phyloP scores from a whole-genome alignment of 148 eudicot species.

The Diospyros lotus region DNA sequence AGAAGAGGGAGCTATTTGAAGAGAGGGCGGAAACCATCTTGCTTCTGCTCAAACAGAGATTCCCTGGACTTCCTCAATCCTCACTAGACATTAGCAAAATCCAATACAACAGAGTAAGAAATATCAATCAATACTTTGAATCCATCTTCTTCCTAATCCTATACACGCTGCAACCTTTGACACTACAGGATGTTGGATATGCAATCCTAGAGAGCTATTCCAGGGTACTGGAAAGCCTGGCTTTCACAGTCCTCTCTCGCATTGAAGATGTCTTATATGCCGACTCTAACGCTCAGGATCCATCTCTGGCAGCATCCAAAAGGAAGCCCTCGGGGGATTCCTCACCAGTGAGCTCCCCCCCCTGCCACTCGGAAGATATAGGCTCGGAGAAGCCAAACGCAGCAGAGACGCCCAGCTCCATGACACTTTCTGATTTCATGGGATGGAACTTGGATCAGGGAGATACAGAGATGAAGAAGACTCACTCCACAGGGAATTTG shows the following conservation, averaged over 20 bases:
- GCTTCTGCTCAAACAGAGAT: slow-evolving; percentile 53
- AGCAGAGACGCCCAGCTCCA: slow-evolving; percentile 25
- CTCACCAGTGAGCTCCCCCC: slow-evolving; percentile 11
- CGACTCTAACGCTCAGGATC: slow-evolving; percentile 31
- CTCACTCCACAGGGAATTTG: slow-evolving; percentile 19
- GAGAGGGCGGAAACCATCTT: slow-evolving; percentile 63
- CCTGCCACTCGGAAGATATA: slow-evolving; percentile 16
- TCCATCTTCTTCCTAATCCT: background rate
- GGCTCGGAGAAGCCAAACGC: slow-evolving; percentile 7
- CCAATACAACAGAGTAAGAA: slow-evolving; percentile 47
- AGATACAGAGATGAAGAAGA: slow-evolving; percentile 33
- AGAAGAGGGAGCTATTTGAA: slow-evolving; percentile 64
- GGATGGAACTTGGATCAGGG: slow-evolving; percentile 42
- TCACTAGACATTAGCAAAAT: slow-evolving; percentile 59
- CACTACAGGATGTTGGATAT: slow-evolving; percentile 68
- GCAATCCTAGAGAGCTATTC: slow-evolving; percentile 67
- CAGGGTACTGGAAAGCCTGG: slow-evolving; percentile 50
- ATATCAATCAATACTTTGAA: background rate
- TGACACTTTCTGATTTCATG: slow-evolving; percentile 48
- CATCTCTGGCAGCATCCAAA: slow-evolving; percentile 16
- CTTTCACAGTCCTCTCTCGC: slow-evolving; percentile 43
- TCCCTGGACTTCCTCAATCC: slow-evolving; percentile 60
- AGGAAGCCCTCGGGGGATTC: slow-evolving; percentile 11
- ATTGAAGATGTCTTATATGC: slow-evolving; percentile 54
- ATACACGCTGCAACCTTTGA: background rate